Percentiles rank a stretch among this genome's conserved stretches.
Evolutionary conservation across 2,329 filamentous ascomycete genomes (phyloP).

Genomic region (Nectriaceae sp.): DNA sequence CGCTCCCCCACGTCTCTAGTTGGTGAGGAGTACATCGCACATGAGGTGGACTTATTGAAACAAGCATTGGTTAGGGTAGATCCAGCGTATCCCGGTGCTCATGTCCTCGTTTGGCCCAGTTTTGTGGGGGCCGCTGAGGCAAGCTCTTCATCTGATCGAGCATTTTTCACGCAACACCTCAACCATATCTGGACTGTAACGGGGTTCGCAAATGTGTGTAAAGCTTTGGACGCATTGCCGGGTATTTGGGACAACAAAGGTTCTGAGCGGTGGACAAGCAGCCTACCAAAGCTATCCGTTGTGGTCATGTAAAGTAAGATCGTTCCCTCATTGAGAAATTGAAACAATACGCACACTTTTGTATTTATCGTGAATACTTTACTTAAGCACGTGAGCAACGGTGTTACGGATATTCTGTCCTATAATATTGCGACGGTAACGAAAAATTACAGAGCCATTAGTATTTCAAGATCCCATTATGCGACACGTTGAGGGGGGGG

Average conservation of each 20-base stretch:
- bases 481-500: too few relatives aligned
- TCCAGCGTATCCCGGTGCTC: constrained; percentile 8
- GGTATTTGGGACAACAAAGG: constrained; percentile 11
- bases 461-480: too few relatives aligned
- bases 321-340: too few relatives aligned
- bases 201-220: constrained; percentile 11
- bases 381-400: too few relatives aligned
- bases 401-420: too few relatives aligned
- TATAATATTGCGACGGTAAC: too few relatives aligned
- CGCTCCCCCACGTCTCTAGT: constrained; percentile 6
- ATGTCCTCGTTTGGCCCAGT: constrained; percentile 11
- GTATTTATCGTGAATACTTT: too few relatives aligned
- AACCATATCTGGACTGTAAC: constrained; percentile 10
- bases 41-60: constrained; percentile 4
- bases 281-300: constrained; percentile 9
- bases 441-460: too few relatives aligned
- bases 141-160: background rate
- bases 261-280: constrained; percentile 10
- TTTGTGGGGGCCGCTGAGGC: constrained; percentile 13
- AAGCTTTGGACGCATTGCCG: constrained; percentile 11
- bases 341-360: too few relatives aligned
- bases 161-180: constrained; percentile 5
- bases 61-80: constrained; percentile 3
- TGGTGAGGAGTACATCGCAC: constrained; percentile 3
- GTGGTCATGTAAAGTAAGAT: constrained; percentile 11